Evolutionary conservation across 192 early-diverging fungal species (phyloP), one percentile per base, ranked within the genome.

Genomic region (Globomyces pollinis-pini): DNA sequence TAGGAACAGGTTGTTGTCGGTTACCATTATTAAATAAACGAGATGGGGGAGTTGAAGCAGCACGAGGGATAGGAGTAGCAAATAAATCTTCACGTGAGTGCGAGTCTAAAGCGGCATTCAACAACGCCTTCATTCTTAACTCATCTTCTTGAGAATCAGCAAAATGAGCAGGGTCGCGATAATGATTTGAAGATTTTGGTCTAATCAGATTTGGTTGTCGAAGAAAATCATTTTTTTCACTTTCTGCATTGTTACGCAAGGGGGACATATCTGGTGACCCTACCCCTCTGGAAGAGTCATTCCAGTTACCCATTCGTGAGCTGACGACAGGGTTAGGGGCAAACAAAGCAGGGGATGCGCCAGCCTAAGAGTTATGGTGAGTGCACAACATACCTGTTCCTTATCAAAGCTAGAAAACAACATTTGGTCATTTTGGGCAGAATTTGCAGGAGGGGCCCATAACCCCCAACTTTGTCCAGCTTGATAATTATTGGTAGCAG

Each of bases 11-110:
- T n/a, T n/a, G 49, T 57, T 64, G 38, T 65, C 55, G 21, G 35
- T 50, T 39, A 62, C 26, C 55, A 68, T 15, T 28, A 54, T 67
- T 79, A 61, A 76, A 64, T 63, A 74, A 18, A 67, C 75, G 75
- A 30, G 70, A 67, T 4, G 86, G 86, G 2, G 86, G 86, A 4
- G 86, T 88, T 1, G 85, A 87, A 2, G 83, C 76, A 1, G 85
- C 69, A 16, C 86, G 80, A n/a, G 74, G 72, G 1, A 77, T 83
- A 1, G 83, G 79, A 3, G 69, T 45, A 38, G 38, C 71, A 64
- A 54, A 69, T 29, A 78, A 61, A 31, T 87, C 79, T 44, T 86
- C 84, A 0, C 74, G n/a, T n/a, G n/a, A n/a, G 60, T 8, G 67
- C 62, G 53, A 56, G 34, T 86, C 84, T 56, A 87, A 57, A 3